Percentiles rank a stretch among this genome's conserved stretches.
phyloP scores from a whole-genome alignment of 1,284 basidiomycete genomes.

The Phlebopus sp. region DNA sequence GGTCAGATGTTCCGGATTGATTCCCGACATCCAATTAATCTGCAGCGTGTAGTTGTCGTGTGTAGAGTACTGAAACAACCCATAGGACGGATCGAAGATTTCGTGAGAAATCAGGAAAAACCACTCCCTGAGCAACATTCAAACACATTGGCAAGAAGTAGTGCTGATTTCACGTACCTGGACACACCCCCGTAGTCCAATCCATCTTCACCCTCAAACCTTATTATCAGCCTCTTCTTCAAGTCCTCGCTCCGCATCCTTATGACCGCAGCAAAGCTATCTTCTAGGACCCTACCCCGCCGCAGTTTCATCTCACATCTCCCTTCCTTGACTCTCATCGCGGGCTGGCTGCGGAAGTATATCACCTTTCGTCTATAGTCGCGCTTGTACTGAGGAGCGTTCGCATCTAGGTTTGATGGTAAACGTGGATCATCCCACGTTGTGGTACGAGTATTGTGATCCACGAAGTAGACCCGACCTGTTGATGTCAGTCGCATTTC shows the following conservation, averaged over 20 bases:
- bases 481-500: slow-evolving; percentile 78
- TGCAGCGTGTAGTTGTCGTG: slow-evolving; percentile 99
- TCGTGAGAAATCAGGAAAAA: slow-evolving; percentile 99
- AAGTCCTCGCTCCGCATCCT: slow-evolving; percentile 89
- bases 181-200: slow-evolving; percentile 98
- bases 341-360: slow-evolving; percentile 98
- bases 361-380: slow-evolving; percentile 98
- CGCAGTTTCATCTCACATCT: slow-evolving; percentile 98
- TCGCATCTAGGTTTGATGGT: slow-evolving; percentile 75
- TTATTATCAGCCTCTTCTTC: slow-evolving; percentile 97
- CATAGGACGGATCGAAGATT: slow-evolving; percentile 99
- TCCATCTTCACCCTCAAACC: slow-evolving; percentile 98
- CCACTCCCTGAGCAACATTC: slow-evolving; percentile 73
- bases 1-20: slow-evolving; percentile 98
- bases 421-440: slow-evolving; percentile 78
- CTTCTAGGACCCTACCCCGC: slow-evolving; percentile 92
- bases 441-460: slow-evolving; percentile 76
- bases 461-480: slow-evolving; percentile 73
- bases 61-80: slow-evolving; percentile 98
- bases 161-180: slow-evolving; percentile 49
- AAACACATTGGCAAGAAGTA: slow-evolving; percentile 1
- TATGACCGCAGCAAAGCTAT: slow-evolving; percentile 97
- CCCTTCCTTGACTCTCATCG: slow-evolving; percentile 83
- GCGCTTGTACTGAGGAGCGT: slow-evolving; percentile 98
- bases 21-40: slow-evolving; percentile 95